A percentile compares a stretch with the other conserved stretches of the same genome.
Evolutionary conservation across 2,329 filamentous ascomycete species (phyloP).

Genomic region (Verticillium albo-atrum): DNA sequence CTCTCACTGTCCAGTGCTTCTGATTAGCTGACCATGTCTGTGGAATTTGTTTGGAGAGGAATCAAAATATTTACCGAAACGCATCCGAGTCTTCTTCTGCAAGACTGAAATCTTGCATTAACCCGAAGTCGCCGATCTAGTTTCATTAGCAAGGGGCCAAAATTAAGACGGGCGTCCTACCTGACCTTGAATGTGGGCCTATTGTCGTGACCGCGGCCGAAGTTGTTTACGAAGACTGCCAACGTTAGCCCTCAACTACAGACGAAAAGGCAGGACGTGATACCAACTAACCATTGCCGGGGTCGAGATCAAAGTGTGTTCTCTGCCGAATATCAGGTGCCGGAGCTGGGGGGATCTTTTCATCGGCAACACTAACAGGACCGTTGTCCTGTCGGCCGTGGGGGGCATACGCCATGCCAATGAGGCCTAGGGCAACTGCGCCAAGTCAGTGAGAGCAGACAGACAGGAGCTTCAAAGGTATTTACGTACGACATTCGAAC

Average conservation of each 20-base stretch:
- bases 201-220: not conserved
- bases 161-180: too few species aligned
- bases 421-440: not conserved
- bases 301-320: not conserved
- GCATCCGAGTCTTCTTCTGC: not conserved
- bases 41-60: too few species aligned
- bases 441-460: not conserved
- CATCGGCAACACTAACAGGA: not conserved
- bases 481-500: slow-evolving; percentile 22
- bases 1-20: not conserved
- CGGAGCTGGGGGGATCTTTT: not conserved
- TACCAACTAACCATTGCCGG: not conserved
- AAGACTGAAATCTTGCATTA: not conserved
- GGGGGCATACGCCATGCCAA: not conserved
- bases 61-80: not conserved
- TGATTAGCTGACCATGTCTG: not conserved
- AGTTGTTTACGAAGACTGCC: not conserved
- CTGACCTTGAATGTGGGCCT: not conserved
- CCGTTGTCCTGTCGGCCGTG: not conserved
- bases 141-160: not conserved
- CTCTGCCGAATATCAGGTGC: not conserved
- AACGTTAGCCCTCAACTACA: too few species aligned
- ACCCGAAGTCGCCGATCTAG: not conserved
- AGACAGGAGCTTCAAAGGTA: not conserved
- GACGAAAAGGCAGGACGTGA: not conserved